Percentiles rank a stretch among this genome's conserved stretches.
Conservation (phyloP, 1,284 basidiomycete genomes). For the Ustilago sp. region DNA sequence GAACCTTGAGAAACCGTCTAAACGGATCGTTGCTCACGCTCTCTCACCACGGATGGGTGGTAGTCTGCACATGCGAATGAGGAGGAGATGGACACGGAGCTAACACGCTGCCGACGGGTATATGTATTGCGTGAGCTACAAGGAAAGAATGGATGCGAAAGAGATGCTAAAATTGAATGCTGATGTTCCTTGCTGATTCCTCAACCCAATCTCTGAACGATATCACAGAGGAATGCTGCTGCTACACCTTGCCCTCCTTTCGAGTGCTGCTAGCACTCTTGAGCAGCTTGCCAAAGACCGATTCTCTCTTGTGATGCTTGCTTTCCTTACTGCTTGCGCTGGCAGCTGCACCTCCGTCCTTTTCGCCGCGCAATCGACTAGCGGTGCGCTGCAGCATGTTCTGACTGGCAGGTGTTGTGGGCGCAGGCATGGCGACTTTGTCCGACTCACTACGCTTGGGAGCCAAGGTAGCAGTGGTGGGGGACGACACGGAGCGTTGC, state of each 20-base stretch:
- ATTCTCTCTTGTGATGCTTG: constrained; percentile 29
- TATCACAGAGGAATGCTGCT: background rate
- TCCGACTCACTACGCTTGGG: constrained; percentile 12
- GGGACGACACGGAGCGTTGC: constrained; percentile 20
- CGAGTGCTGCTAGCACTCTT: constrained; percentile 23
- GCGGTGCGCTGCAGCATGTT: constrained; percentile 38
- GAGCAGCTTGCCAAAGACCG: constrained; percentile 50
- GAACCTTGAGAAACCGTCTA: background rate
- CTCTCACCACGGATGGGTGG: background rate
- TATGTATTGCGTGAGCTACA: constrained; percentile 2
- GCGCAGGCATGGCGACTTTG: background rate
- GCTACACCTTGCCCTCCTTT: constrained; percentile 38
- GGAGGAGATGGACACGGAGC: background rate
- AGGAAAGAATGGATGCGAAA: background rate
- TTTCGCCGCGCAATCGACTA: constrained; percentile 21
- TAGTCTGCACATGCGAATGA: background rate
- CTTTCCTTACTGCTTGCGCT: background rate
- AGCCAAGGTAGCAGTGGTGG: constrained; percentile 33
- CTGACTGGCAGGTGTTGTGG: constrained; percentile 8
- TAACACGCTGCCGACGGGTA: constrained; percentile 7
- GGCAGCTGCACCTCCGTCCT: background rate
- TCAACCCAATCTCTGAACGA: background rate
- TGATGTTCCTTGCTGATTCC: background rate
- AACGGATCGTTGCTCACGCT: background rate
- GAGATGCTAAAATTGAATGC: background rate